Evolutionary conservation across 257 asterid species (phyloP).

Genomic region (Cynanchum wilfordii): DNA sequence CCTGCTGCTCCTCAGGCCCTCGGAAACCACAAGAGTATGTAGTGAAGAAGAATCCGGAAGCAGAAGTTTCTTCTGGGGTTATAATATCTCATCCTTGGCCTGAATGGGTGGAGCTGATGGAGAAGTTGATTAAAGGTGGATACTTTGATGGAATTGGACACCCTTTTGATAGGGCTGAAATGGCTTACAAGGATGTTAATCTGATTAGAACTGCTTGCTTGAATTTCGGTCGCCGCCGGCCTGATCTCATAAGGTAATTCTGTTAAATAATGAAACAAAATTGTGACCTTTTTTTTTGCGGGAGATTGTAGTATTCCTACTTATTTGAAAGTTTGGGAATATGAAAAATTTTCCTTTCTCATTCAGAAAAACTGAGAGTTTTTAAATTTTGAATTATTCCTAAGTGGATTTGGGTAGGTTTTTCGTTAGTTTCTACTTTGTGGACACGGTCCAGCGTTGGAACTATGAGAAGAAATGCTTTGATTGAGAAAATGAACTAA

Average conservation of each 20-base stretch:
- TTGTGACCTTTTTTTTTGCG: neutral
- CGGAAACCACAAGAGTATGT: constrained; percentile 21
- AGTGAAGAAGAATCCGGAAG: constrained; percentile 27
- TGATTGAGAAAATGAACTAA: constrained; percentile 4
- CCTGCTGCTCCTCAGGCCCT: neutral
- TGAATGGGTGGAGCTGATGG: constrained; percentile 76
- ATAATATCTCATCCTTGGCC: constrained; percentile 73
- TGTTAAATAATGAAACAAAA: neutral
- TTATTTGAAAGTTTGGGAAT: neutral
- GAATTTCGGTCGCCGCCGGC: constrained; percentile 69
- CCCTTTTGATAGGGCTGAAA: constrained; percentile 42
- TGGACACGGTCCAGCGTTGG: neutral
- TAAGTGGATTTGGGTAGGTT: neutral
- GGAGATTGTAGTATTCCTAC: too few species aligned
- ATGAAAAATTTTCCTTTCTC: neutral
- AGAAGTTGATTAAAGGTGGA: constrained; percentile 45
- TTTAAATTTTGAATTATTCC: neutral
- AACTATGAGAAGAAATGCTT: neutral
- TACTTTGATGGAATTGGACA: constrained; percentile 58
- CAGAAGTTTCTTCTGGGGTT: constrained; percentile 10
- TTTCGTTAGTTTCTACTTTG: neutral
- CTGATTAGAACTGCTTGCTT: constrained; percentile 72
- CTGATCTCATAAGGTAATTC: constrained; percentile 62
- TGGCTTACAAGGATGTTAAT: constrained; percentile 55
- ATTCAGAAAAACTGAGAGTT: neutral